phyloP scores from a whole-genome alignment of 805 yeast species.

The Hanseniaspora vineae region DNA sequence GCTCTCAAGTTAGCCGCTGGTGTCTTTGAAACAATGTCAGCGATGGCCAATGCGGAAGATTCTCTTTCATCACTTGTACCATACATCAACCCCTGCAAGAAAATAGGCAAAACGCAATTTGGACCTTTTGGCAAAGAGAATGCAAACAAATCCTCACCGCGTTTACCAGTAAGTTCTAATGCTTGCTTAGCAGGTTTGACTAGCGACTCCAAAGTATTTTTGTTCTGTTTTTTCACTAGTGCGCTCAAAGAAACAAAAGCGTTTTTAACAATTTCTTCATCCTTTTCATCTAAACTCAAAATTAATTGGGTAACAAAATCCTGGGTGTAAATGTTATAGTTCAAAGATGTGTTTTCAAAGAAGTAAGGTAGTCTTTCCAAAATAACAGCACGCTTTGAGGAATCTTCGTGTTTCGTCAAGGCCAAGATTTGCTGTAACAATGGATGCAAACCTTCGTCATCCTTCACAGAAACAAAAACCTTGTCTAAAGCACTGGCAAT shows the following conservation, averaged over 20 bases:
- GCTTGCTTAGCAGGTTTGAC: constrained; percentile 75
- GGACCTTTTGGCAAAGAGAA: constrained; percentile 72
- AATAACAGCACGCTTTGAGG: constrained; percentile 46
- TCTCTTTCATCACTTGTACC: constrained; percentile 80
- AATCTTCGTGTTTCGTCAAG: constrained; percentile 65
- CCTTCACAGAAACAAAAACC: constrained; percentile 60
- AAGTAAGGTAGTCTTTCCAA: constrained; percentile 58
- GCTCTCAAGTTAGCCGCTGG: constrained; percentile 75
- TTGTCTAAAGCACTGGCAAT: constrained; percentile 51
- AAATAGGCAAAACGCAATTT: constrained; percentile 75
- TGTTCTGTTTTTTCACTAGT: constrained; percentile 57
- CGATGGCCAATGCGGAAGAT: constrained; percentile 75
- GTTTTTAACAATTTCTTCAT: constrained; percentile 46
- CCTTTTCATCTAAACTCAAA: constrained; percentile 57
- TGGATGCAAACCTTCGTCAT: constrained; percentile 72
- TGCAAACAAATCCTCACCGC: constrained; percentile 58
- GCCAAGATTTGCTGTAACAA: constrained; percentile 69
- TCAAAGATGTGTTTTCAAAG: constrained; percentile 52
- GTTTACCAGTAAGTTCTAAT: constrained; percentile 47
- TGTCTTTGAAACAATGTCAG: constrained; percentile 73
- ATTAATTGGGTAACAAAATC: constrained; percentile 68
- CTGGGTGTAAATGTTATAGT: constrained; percentile 56
- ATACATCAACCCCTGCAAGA: constrained; percentile 90
- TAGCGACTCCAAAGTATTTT: constrained; percentile 62
- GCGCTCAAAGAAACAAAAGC: constrained; percentile 54